phyloP scores from a whole-genome alignment of 345 rosid genomes.

The Rhodamnia argentea region DNA sequence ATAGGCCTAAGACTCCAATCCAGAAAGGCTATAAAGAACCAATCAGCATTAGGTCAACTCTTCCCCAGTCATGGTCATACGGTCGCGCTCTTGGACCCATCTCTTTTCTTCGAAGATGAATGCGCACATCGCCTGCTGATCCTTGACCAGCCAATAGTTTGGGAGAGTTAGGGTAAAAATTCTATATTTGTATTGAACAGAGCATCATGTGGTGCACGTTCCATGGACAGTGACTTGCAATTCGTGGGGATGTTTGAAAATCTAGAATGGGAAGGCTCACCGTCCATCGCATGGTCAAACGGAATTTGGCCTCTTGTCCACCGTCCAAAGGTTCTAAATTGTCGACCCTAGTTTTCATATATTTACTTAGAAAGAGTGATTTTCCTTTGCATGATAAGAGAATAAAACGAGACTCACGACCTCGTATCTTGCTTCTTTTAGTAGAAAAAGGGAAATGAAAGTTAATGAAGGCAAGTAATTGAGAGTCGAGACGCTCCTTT shows the following conservation, averaged over 20 bases:
- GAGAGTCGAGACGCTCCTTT: not conserved
- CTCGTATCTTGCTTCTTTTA: not conserved
- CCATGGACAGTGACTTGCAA: not conserved
- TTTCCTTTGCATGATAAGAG: not conserved
- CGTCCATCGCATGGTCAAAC: not conserved
- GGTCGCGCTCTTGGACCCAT: not conserved
- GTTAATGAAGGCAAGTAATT: not conserved
- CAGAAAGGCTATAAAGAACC: not conserved
- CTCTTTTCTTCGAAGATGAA: not conserved
- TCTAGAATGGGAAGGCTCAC: not conserved
- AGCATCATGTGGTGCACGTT: not conserved
- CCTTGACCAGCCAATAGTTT: not conserved
- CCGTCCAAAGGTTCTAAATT: not conserved
- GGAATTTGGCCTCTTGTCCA: not conserved
- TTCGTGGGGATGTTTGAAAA: not conserved
- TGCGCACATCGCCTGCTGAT: not conserved
- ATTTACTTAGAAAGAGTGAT: not conserved
- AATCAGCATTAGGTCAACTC: not conserved
- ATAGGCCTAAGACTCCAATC: not conserved
- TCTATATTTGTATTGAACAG: not conserved
- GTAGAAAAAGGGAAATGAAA: not conserved
- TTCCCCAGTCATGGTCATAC: not conserved
- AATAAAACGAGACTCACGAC: not conserved
- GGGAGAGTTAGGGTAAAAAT: not conserved
- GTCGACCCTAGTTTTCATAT: not conserved